Evolutionary conservation across 257 asterid genomes (phyloP).

Genomic region (Nicotiana noctiflora): DNA sequence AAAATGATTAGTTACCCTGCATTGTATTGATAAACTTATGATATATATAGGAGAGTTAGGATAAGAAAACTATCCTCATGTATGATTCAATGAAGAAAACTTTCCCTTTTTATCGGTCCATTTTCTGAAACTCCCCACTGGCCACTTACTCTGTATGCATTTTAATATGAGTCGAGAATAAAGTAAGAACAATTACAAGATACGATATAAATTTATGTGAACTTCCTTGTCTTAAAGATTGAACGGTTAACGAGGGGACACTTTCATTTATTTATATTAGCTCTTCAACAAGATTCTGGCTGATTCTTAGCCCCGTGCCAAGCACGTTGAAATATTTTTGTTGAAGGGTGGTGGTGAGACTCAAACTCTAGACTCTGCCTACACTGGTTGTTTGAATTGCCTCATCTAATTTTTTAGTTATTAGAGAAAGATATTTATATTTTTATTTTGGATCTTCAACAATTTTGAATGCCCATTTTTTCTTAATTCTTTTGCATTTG

Average conservation of each 20-base stretch:
- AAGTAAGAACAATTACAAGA: no score
- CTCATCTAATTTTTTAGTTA: neutral
- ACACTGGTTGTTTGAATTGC: neutral
- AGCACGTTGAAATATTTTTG: neutral
- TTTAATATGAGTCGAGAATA: no score
- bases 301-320: neutral
- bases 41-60: no score
- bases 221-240: neutral
- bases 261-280: neutral
- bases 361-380: neutral
- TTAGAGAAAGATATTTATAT: neutral
- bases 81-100: no score
- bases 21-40: neutral
- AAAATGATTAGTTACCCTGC: neutral
- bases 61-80: no score
- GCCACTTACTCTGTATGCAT: no score
- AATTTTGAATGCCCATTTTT: neutral
- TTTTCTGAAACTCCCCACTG: no score
- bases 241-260: neutral
- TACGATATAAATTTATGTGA: no score
- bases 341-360: neutral
- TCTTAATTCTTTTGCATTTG: neutral
- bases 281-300: neutral
- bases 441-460: neutral
- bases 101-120: no score